phyloP scores from a whole-genome alignment of 2,329 filamentous ascomycete genomes.

The Colletotrichum lini region DNA sequence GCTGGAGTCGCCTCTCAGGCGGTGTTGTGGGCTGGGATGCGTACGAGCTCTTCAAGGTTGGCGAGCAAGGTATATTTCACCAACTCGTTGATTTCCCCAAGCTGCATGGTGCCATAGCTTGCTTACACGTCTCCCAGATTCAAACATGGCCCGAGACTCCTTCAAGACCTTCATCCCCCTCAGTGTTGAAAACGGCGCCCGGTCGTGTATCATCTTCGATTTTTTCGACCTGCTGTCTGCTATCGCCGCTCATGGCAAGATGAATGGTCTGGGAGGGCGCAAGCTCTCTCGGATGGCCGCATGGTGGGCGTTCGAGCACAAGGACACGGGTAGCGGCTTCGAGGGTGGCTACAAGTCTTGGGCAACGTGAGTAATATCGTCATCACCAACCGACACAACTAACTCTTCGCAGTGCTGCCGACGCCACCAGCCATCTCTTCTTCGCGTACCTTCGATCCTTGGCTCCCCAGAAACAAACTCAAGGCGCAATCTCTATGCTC shows the following conservation, averaged over 20 bases:
- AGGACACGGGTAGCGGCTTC: slow-evolving; percentile 89
- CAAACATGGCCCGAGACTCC: slow-evolving; percentile 89
- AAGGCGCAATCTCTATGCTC: slow-evolving; percentile 86
- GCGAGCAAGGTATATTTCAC: slow-evolving; percentile 82
- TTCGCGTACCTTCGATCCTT: slow-evolving; percentile 96
- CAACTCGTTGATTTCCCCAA: slow-evolving; percentile 15
- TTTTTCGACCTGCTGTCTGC: slow-evolving; percentile 96
- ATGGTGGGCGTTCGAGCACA: slow-evolving; percentile 98
- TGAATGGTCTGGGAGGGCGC: slow-evolving; percentile 91
- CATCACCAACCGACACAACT: slow-evolving; percentile 45
- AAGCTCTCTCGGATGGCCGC: slow-evolving; percentile 96
- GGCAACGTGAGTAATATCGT: slow-evolving; percentile 72
- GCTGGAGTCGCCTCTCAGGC: slow-evolving; percentile 92
- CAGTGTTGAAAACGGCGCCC: slow-evolving; percentile 88
- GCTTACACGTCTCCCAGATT: slow-evolving; percentile 72
- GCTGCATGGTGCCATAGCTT: background rate
- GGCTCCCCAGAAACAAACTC: slow-evolving; percentile 81
- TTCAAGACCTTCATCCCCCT: slow-evolving; percentile 98
- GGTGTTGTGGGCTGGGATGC: slow-evolving; percentile 97
- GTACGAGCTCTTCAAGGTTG: slow-evolving; percentile 95
- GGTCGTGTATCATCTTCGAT: slow-evolving; percentile 91
- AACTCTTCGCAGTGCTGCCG: slow-evolving; percentile 78
- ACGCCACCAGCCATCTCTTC: slow-evolving; percentile 97
- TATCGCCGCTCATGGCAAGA: slow-evolving; percentile 92
- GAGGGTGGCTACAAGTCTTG: slow-evolving; percentile 94